These are phyloP conservation scores for Penicillium sp. DNA, from an alignment of 2,329 filamentous ascomycete species.

Conservation along the genomic window DNA sequence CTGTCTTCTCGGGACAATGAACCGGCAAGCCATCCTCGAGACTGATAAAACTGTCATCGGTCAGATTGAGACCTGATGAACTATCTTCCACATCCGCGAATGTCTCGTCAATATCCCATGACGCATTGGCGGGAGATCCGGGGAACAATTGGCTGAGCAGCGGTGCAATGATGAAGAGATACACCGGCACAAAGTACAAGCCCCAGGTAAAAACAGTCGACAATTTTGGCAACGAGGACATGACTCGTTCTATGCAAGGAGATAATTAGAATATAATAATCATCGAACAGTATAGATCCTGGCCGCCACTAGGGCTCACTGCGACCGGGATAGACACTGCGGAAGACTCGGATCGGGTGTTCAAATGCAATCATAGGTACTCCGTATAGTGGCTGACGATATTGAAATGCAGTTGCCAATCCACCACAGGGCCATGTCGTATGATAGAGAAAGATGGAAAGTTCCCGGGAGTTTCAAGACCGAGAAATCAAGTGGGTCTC, in stretches of 20 bases:
- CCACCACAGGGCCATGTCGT: constrained; percentile 10
- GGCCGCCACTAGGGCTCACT: constrained; percentile 1
- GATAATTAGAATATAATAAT: constrained; percentile 2
- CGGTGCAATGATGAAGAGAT: constrained; percentile 34
- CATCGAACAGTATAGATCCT: constrained; percentile 2
- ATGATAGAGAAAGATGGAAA: constrained; percentile 1
- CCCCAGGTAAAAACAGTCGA: constrained; percentile 32
- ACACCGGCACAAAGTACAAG: constrained; percentile 35
- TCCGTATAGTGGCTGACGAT: too few relatives aligned
- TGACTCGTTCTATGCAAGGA: constrained; percentile 5
- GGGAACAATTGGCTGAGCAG: constrained; percentile 27
- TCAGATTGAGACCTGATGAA: constrained; percentile 19
- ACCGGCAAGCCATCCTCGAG: constrained; percentile 29
- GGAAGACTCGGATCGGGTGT: background rate
- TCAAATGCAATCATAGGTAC: too few relatives aligned
- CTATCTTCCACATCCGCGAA: constrained; percentile 2
- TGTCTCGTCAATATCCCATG: constrained; percentile 8
- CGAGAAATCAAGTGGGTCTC: constrained; percentile 9
- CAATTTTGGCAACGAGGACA: constrained; percentile 25
- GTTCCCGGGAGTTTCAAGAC: constrained; percentile 2
- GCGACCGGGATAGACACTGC: constrained; percentile 1
- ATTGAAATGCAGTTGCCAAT: too few relatives aligned
- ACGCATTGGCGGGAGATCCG: constrained; percentile 1
- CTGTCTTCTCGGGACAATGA: constrained; percentile 23
- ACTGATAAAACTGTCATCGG: constrained; percentile 33